Evolutionary conservation across 2,329 filamentous ascomycete genomes (phyloP).

Genomic region (Fusarium newnesense): DNA sequence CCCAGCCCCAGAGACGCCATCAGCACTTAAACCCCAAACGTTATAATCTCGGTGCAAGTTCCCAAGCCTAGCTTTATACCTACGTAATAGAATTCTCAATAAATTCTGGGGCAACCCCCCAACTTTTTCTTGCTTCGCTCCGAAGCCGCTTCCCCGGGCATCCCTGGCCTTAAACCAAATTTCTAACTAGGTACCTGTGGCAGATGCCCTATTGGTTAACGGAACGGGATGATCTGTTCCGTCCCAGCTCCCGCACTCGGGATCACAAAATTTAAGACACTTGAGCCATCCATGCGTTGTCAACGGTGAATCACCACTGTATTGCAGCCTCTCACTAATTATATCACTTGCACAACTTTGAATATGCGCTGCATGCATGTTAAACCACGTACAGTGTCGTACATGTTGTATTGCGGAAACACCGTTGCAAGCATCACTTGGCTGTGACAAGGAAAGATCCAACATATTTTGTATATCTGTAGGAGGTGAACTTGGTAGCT

Average conservation of each 20-base stretch:
- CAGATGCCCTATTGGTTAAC: neutral
- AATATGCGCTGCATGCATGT: conserved; percentile 37
- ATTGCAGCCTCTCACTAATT: neutral
- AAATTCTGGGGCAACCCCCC: neutral
- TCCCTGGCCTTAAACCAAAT: neutral
- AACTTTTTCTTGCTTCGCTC: neutral
- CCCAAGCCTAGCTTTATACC: neutral
- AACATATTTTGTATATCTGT: neutral
- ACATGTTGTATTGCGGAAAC: conserved; percentile 14
- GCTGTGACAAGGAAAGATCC: neutral
- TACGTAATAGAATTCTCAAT: neutral
- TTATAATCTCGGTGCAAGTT: neutral
- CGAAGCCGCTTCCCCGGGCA: neutral
- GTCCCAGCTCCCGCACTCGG: neutral
- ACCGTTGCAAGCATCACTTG: conserved; percentile 4
- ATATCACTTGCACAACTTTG: conserved; percentile 17
- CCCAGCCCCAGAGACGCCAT: neutral
- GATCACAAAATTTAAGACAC: conserved; percentile 5
- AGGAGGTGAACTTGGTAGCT: neutral
- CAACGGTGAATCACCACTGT: neutral
- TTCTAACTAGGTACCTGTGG: neutral
- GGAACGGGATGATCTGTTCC: conserved; percentile 5
- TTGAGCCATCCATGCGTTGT: conserved; percentile 11
- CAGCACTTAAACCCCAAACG: neutral
- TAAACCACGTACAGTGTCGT: conserved; percentile 24